Base-by-base conservation (phyloP, 139 green algal genomes). In the Auxenochlorella pyrenoidosa region DNA sequence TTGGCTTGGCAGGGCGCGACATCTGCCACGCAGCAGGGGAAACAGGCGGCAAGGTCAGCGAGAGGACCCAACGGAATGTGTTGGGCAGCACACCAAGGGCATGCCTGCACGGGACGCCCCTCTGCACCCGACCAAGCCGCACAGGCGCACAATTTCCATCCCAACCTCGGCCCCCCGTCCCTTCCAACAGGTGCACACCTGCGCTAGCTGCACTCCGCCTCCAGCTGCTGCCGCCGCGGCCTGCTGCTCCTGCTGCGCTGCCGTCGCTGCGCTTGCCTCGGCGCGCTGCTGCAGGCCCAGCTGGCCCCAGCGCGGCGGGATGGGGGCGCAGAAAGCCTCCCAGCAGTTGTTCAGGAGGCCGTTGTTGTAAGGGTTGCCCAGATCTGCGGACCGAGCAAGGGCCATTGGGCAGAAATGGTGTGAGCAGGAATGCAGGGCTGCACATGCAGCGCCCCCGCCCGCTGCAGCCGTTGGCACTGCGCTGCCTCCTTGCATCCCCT, bases 341-440 rank as follows among this genome's bases (percentile, higher is more conserved):
- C 28, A 30, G 34, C 86, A 93, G 88, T 94, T 94, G 40, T 5
- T 3, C 5, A 47, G 18, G 58, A 63, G 79, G 78, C 88, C 88
- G 4, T 77, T 28, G 44, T 75, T 58, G 85, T 93, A 94, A 0
- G 91, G 91, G 75, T 94, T 94, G 54, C 82, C 87, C 0, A 83
- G 47, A 40, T 73, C 86, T 72, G 79, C 68, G 40, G n/a, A 68
- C 10, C 60, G 60, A 26, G 24, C 60, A 68, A 6, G n/a, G 72
- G 58, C 78, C n/a, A n/a, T n/a, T 5, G 5, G 43, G 32, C 44
- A 0, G 24, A 16, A 19, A 15, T 54, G 72, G 34, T 58, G 19
- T 15, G 38, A 75, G 30, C 32, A 38, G 72, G n/a, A n/a, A n/a
- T n/a, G n/a, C n/a, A n/a, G n/a, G n/a, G n/a, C n/a, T n/a, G n/a